phyloP scores from a whole-genome alignment of 2,329 filamentous ascomycete genomes.

The Acrocalymma vagum region DNA sequence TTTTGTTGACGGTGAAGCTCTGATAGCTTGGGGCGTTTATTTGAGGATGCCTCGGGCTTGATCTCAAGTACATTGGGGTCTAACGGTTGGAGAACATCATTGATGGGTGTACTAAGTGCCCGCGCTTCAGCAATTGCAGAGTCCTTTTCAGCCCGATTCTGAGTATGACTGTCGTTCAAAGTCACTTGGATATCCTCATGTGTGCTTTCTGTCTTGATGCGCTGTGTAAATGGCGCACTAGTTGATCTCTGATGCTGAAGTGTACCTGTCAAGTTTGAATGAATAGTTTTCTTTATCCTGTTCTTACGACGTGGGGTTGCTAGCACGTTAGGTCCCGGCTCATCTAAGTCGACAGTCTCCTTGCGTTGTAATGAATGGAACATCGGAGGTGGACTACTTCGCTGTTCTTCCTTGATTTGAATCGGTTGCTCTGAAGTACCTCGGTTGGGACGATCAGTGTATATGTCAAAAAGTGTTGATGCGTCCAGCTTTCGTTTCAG shows the following conservation, averaged over 20 bases:
- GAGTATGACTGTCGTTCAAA: slow-evolving; percentile 1
- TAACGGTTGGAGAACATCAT: slow-evolving; percentile 27
- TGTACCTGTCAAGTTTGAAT: slow-evolving; percentile 17
- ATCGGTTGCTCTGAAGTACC: slow-evolving; percentile 42
- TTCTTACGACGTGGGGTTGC: slow-evolving; percentile 38
- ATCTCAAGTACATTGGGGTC: slow-evolving; percentile 34
- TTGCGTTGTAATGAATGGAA: slow-evolving; percentile 33
- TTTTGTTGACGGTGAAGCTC: slow-evolving; percentile 12
- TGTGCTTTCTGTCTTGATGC: slow-evolving; percentile 21
- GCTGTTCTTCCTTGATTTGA: slow-evolving; percentile 50
- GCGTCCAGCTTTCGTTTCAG: slow-evolving; percentile 53
- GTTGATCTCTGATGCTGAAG: slow-evolving; percentile 36
- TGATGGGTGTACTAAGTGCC: slow-evolving; percentile 28
- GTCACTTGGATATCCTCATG: slow-evolving; percentile 6
- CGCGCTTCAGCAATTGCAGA: slow-evolving; percentile 19
- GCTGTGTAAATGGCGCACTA: slow-evolving; percentile 34
- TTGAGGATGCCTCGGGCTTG: slow-evolving; percentile 18
- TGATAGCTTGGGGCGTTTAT: slow-evolving; percentile 28
- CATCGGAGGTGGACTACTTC: slow-evolving; percentile 38
- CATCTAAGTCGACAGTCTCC: slow-evolving; percentile 57
- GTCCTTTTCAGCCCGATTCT: not conserved
- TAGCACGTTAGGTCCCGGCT: slow-evolving; percentile 34
- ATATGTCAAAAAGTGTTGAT: slow-evolving; percentile 23
- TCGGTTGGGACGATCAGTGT: slow-evolving; percentile 30
- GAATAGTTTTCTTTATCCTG: slow-evolving; percentile 11